Conservation (phyloP, 2,329 filamentous ascomycete species). For the Pseudovirgaria hyperparasitica region DNA sequence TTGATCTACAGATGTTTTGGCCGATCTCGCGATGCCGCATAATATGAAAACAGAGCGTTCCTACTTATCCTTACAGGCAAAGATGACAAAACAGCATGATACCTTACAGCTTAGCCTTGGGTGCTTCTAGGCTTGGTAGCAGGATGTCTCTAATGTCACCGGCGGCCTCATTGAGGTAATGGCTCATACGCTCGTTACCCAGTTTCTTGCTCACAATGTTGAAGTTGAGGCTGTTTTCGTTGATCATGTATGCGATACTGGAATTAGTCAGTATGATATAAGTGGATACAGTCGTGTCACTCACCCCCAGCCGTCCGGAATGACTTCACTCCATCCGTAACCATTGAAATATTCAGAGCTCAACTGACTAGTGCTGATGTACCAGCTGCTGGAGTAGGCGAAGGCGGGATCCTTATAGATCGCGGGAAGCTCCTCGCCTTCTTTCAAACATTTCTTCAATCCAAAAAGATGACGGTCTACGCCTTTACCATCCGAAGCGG, state of each 20-base stretch:
- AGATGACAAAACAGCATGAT: too few species aligned
- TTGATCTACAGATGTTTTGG: too few species aligned
- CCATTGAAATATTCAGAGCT: constrained; percentile 97
- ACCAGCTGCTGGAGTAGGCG: constrained; percentile 77
- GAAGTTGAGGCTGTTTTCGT: constrained; percentile 97
- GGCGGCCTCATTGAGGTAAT: constrained; percentile 90
- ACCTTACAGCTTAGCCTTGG: constrained; percentile 75
- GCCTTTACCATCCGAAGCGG: constrained; percentile 82
- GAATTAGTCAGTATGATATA: constrained; percentile 1
- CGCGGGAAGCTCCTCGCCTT: constrained; percentile 67
- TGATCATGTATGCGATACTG: constrained; percentile 95
- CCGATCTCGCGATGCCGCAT: too few species aligned
- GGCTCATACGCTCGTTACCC: constrained; percentile 77
- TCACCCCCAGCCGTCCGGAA: constrained; percentile 79
- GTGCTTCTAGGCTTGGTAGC: constrained; percentile 60
- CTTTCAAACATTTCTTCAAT: constrained; percentile 75
- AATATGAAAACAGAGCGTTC: too few species aligned
- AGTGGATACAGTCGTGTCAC: constrained; percentile 6
- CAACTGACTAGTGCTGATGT: constrained; percentile 75
- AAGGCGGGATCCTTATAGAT: constrained; percentile 83
- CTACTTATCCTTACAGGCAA: too few species aligned
- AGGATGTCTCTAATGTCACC: constrained; percentile 80
- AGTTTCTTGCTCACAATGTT: constrained; percentile 93
- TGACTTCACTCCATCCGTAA: constrained; percentile 96
- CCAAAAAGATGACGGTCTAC: constrained; percentile 97